These are phyloP conservation scores for Cladosporium sp. DNA, from an alignment of 2,329 filamentous ascomycete genomes.

Conservation along the genomic window DNA sequence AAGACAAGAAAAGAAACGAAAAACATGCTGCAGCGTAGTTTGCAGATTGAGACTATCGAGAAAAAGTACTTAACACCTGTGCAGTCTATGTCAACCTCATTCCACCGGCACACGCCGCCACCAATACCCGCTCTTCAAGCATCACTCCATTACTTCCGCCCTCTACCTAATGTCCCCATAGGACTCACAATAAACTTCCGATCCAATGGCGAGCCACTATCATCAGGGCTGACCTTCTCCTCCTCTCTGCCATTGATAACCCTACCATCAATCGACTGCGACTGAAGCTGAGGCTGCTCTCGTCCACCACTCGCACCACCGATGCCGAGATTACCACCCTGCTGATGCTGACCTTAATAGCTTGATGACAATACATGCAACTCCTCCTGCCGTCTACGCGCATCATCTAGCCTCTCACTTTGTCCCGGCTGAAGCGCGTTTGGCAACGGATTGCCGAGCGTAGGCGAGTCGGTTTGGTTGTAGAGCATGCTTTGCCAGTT, in stretches of 20 bases:
- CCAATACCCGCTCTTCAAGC: too few relatives aligned
- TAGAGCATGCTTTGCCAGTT: neutral
- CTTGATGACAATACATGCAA: slow-evolving; percentile 23
- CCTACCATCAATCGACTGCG: slow-evolving; percentile 5
- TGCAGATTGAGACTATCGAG: too few relatives aligned
- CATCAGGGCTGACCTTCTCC: slow-evolving; percentile 16
- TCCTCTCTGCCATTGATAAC: slow-evolving; percentile 9
- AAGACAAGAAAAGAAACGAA: too few relatives aligned
- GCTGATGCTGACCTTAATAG: neutral
- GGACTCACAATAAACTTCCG: slow-evolving; percentile 16
- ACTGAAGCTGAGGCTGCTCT: neutral
- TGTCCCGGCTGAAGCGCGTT: neutral
- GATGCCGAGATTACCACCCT: neutral
- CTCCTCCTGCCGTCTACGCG: slow-evolving; percentile 17
- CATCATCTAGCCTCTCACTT: slow-evolving; percentile 2
- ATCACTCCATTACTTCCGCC: neutral
- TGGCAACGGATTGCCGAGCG: slow-evolving; percentile 17
- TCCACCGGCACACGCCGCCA: too few relatives aligned
- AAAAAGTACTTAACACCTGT: too few relatives aligned
- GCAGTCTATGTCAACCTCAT: too few relatives aligned
- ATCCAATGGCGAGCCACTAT: slow-evolving; percentile 11
- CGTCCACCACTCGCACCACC: neutral
- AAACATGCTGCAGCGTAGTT: too few relatives aligned
- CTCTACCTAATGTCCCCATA: slow-evolving; percentile 12
- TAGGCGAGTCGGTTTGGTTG: slow-evolving; percentile 18